A percentile compares a stretch with the other conserved stretches of the same genome.
phyloP scores from a whole-genome alignment of 2,329 filamentous ascomycete genomes.

The Phyllosticta capitalensis region DNA sequence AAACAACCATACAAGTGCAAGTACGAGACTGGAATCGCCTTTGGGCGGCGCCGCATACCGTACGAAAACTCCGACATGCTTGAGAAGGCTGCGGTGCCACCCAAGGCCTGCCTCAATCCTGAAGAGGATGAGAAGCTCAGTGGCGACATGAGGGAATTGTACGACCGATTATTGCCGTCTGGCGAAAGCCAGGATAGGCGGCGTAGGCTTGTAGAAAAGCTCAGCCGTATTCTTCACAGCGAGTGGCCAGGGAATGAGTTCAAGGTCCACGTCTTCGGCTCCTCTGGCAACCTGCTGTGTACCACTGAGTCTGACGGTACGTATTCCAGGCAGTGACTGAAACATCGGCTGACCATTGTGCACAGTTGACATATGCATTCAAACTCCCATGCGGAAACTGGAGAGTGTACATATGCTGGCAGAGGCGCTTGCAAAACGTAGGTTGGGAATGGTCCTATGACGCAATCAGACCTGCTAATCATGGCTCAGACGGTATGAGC shows the following conservation, averaged over 20 bases:
- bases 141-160: slow-evolving; percentile 76
- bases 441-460: slow-evolving; percentile 27
- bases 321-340: slow-evolving; percentile 21
- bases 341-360: slow-evolving; percentile 17
- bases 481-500: slow-evolving; percentile 74
- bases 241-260: slow-evolving; percentile 90
- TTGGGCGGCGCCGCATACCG: slow-evolving; percentile 76
- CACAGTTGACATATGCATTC: slow-evolving; percentile 93
- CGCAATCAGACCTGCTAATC: slow-evolving; percentile 25
- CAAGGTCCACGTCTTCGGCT: slow-evolving; percentile 90
- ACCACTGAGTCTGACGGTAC: slow-evolving; percentile 92
- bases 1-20: slow-evolving; percentile 61
- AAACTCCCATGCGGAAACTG: slow-evolving; percentile 76
- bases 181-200: slow-evolving; percentile 67
- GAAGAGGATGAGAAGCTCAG: slow-evolving; percentile 48
- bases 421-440: slow-evolving; percentile 75
- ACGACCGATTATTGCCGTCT: slow-evolving; percentile 75
- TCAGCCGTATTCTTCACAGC: slow-evolving; percentile 78
- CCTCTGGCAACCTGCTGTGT: slow-evolving; percentile 88
- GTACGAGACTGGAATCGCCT: slow-evolving; percentile 78
- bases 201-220: slow-evolving; percentile 68
- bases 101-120: slow-evolving; percentile 44
- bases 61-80: slow-evolving; percentile 84
- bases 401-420: slow-evolving; percentile 88
- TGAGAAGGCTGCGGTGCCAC: slow-evolving; percentile 56